Base-by-base conservation (phyloP, 2,329 filamentous ascomycete genomes). In the Trichophyton simii region DNA sequence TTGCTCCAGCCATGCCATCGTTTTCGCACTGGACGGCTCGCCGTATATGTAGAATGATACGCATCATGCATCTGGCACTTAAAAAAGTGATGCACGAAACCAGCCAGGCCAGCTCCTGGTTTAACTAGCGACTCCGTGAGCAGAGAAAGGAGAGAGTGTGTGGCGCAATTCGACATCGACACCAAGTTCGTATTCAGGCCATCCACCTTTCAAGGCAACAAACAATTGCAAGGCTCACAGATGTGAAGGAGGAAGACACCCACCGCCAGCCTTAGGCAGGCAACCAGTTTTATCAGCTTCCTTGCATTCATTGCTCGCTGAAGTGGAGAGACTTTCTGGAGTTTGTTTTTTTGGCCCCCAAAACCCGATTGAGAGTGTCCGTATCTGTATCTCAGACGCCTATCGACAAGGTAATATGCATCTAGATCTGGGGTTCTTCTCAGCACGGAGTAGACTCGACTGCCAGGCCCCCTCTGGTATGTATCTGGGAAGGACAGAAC, bases 21-120 rank as follows among this genome's bases (percentile, higher is more conserved):
- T 55, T 20, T 55, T 36, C 31, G 28, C 28, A 55, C 20, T 28
- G 52, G 52, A 34, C n/a, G n/a, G 41, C 41, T n/a, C 41, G 15
- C 41, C 41, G 52, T 36, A 55, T 55, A 36, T 55, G 31, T 55
- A 36, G 25, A 36, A 55, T 55, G 52, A 55, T 55, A 34, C 52
- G 31, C 52, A 55, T 52, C 46, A 52, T 52, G 46, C 46, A 52
- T 52, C 46, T 52, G 46, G 46, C 20, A 52, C 46, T 52, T 25
- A 13, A 38, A 13, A 38, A 38, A 38, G 25, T n/a, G 41, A 52
- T 52, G 46, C 46, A 52, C 46, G 46, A 52, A 52, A 52, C 46
- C 46, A 52, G 46, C 46, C 46, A 52, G 46, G 46, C 46, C 46
- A 52, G 46, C 46, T 52, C 20, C 46, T 3, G 46, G 46, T 28